These are phyloP conservation scores for Trichocomaceae sp. DNA, from an alignment of 2,329 filamentous ascomycete genomes.

Conservation along the genomic window DNA sequence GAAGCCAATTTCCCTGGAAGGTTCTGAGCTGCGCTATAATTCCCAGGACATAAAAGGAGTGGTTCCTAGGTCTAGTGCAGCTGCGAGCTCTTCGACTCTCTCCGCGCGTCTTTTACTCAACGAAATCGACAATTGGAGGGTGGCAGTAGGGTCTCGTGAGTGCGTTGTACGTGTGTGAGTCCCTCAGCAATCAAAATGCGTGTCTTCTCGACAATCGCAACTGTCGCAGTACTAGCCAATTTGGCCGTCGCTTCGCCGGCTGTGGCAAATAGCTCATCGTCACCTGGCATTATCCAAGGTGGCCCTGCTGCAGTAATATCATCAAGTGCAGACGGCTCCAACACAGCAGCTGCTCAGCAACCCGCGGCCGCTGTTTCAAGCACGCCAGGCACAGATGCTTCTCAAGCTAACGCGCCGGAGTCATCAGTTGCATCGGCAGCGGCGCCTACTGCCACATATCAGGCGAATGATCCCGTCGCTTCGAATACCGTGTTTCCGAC, in stretches of 20 bases:
- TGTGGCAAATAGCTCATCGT: constrained; percentile 1
- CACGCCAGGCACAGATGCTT: not conserved
- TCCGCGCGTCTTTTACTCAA: constrained; percentile 9
- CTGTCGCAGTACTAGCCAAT: constrained; percentile 9
- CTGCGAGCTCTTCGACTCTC: not conserved
- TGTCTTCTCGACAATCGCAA: constrained; percentile 11
- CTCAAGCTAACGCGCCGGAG: not conserved
- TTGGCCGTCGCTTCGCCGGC: constrained; percentile 12
- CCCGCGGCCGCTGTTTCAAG: not conserved
- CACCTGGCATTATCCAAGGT: constrained; percentile 6
- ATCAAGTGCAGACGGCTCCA: not conserved
- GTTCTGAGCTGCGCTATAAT: not conserved
- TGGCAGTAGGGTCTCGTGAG: constrained; percentile 4
- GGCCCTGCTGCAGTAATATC: not conserved
- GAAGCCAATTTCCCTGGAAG: constrained; percentile 1
- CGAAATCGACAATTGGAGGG: constrained; percentile 10
- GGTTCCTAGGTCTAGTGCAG: not conserved
- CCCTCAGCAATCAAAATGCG: constrained; percentile 10
- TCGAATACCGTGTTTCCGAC: not conserved
- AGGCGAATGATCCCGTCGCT: not conserved
- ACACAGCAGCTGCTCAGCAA: not conserved
- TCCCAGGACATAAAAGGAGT: constrained; percentile 1
- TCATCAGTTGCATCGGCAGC: constrained; percentile 4
- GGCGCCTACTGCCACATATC: not conserved
- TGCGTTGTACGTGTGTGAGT: constrained; percentile 2